A percentile compares a stretch with the other conserved stretches of the same genome.
These are phyloP conservation scores for Metschnikowia hibisci DNA, from an alignment of 805 yeast genomes.

Conservation along the genomic window DNA sequence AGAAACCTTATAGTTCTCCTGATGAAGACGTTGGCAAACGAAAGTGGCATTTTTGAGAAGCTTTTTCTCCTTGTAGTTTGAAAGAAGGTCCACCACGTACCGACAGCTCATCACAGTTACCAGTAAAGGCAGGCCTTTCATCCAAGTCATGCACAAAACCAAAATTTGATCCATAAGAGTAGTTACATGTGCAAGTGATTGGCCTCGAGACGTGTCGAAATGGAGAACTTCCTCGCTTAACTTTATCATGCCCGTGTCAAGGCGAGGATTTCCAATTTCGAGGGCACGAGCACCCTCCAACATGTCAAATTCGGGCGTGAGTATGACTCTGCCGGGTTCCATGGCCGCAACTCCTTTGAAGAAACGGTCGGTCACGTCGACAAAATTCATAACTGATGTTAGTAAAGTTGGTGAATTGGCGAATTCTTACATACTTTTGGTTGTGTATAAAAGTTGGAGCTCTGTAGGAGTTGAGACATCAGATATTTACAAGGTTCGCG, in stretches of 20 bases:
- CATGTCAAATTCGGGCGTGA: conserved; percentile 57
- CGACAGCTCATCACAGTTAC: conserved; percentile 74
- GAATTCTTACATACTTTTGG: neutral
- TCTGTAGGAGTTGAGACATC: too few species aligned
- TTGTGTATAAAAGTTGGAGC: neutral
- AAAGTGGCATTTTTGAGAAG: conserved; percentile 11
- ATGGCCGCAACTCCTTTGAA: conserved; percentile 31
- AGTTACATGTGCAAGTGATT: conserved; percentile 39
- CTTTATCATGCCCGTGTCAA: conserved; percentile 74
- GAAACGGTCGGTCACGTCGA: conserved; percentile 57
- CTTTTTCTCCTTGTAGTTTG: conserved; percentile 27
- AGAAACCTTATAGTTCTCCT: neutral
- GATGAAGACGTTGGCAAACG: conserved; percentile 11
- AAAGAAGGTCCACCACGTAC: conserved; percentile 59
- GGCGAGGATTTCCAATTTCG: conserved; percentile 64
- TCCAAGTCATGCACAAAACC: conserved; percentile 64
- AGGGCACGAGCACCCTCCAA: conserved; percentile 85
- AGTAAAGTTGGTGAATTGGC: neutral
- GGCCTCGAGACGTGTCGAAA: conserved; percentile 43
- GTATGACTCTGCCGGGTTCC: conserved; percentile 49
- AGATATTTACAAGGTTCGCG: neutral
- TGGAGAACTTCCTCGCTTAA: conserved; percentile 41
- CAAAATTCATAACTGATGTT: neutral
- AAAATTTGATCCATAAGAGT: conserved; percentile 53
- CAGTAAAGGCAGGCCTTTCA: conserved; percentile 68